Evolutionary conservation across 2,329 filamentous ascomycete species (phyloP).

Genomic region (Sporothrix dimorphospora): DNA sequence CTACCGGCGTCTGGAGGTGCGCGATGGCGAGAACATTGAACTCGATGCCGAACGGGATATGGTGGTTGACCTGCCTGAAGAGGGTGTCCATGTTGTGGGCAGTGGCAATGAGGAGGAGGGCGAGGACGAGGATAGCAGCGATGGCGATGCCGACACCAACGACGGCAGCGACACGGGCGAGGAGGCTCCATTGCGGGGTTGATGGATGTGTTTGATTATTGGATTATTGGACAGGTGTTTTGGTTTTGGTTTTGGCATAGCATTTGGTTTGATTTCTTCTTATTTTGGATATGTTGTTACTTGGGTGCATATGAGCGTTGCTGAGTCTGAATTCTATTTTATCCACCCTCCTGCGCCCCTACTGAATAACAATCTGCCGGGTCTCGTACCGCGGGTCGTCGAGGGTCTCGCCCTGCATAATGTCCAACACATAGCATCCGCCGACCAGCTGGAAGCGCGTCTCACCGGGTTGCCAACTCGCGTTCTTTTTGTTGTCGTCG

Average conservation of each 20-base stretch:
- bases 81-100: not conserved
- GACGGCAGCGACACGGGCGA: not conserved
- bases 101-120: not conserved
- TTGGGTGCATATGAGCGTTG: not conserved
- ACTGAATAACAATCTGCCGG: not conserved
- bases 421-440: not conserved
- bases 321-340: not conserved
- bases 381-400: not conserved
- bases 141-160: not conserved
- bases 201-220: not conserved
- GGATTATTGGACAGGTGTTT: not conserved
- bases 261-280: not conserved
- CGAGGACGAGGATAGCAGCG: not conserved
- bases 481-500: not conserved
- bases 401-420: constrained; percentile 15
- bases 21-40: not conserved
- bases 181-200: not conserved
- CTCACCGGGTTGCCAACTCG: not conserved
- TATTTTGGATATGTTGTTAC: not conserved
- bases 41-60: not conserved
- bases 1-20: not conserved
- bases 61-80: not conserved
- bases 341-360: no score
- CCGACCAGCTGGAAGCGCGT: constrained; percentile 8
- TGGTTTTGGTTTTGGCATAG: not conserved